Base-by-base conservation (phyloP, 148 eudicot genomes). In the Fagopyrum homotropicum region DNA sequence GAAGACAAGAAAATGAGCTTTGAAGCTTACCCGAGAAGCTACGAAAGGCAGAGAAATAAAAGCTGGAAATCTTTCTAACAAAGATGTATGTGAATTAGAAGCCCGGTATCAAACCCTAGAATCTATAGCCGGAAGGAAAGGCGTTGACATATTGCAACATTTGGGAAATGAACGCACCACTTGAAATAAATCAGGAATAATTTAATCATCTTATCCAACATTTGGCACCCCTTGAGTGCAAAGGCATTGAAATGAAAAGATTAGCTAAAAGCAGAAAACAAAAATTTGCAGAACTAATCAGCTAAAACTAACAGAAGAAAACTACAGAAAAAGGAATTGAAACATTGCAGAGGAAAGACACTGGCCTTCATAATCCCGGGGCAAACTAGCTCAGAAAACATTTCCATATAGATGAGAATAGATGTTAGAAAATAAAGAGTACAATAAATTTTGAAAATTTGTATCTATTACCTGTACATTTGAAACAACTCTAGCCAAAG, bases 401-500 rank as follows among this genome's bases (percentile, higher is more conserved):
- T 66, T 40, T 43, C 35, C 71, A 35, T 43, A 19, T 40, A 61
- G 16, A 43, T 29, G 43, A 26, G 43, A 29, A 15, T 44, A 63
- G 69, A 35, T 30, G 35, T 3, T 35, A 43, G 71, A 66, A 35
- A 43, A 66, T 66, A 43, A 66, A 66, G 19, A 66, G 71, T 40
- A 29, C 68, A 6, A 66, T 66, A 66, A 14, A 66, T 66, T 40
- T 29, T 29, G 11, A 11, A 61, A 43, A 4, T 40, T 15, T 66
- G 71, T 47, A 47, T 72, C 51, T 73, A 80, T 83, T 77, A 95
- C 98, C 98, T 95, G 98, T 73, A 95, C 85, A 82, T 83, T 89
- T 63, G 90, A 89, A 78, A 95, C 96, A 75, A 95, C 90, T 69
- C 96, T 97, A 75, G 98, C 97, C 85, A 95, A 93, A 81, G 98